Evolutionary conservation across 2,329 filamentous ascomycete species (phyloP).

Genomic region (Clarireedia hainanense): DNA sequence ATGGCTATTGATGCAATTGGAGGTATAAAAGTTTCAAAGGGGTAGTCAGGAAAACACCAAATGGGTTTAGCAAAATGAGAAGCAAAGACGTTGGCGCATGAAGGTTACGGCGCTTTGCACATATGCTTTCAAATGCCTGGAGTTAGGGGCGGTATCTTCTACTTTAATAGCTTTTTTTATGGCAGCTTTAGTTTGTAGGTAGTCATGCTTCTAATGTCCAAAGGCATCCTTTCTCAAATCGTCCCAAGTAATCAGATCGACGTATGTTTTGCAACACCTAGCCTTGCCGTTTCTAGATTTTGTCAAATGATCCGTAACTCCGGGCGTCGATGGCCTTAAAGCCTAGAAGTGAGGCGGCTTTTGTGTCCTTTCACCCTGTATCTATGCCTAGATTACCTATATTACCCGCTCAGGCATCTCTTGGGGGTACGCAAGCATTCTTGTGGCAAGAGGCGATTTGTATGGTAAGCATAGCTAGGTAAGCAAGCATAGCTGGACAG

Average conservation of each 20-base stretch:
- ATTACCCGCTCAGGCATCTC: background rate
- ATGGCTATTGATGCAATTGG: conserved; percentile 87
- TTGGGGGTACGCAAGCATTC: background rate
- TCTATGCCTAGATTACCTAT: background rate
- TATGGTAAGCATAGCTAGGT: too few relatives aligned
- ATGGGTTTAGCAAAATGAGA: background rate
- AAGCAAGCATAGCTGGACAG: too few relatives aligned
- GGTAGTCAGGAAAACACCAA: background rate
- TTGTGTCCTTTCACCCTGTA: too few relatives aligned
- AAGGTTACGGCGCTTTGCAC: background rate
- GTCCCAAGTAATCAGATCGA: too few relatives aligned
- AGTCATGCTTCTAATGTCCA: background rate
- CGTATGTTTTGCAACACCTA: too few relatives aligned
- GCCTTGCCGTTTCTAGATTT: background rate
- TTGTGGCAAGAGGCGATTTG: background rate
- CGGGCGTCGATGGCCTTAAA: background rate
- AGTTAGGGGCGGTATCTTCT: background rate
- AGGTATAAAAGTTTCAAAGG: conserved; percentile 46
- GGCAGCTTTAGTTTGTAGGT: background rate
- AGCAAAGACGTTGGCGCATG: background rate
- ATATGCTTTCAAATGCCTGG: background rate
- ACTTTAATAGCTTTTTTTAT: background rate
- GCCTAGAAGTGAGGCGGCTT: background rate
- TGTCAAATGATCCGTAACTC: background rate
- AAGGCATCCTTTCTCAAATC: too few relatives aligned